These are phyloP conservation scores for Trichosanthes cucumerina DNA, from an alignment of 306 rosid species.

Conservation along the genomic window DNA sequence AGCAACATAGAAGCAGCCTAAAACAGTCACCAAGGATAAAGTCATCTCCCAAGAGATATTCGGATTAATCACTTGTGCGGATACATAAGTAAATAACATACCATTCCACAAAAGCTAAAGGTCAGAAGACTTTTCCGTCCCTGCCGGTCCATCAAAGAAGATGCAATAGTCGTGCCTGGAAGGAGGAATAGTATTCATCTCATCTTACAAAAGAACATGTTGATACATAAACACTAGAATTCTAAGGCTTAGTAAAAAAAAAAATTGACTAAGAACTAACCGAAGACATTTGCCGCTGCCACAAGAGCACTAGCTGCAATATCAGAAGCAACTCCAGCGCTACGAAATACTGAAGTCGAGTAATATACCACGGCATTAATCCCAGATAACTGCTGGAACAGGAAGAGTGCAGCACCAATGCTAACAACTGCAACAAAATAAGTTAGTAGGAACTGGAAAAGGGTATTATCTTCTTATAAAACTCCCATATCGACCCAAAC, in stretches of 20 bases:
- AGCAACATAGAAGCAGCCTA: slow-evolving; percentile 97
- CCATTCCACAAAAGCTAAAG: slow-evolving; percentile 90
- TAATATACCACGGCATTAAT: slow-evolving; percentile 92
- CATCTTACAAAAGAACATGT: neutral
- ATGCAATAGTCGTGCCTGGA: slow-evolving; percentile 75
- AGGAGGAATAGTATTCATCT: slow-evolving; percentile 16
- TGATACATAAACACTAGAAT: neutral
- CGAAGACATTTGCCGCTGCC: slow-evolving; percentile 89
- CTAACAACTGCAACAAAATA: slow-evolving; percentile 64
- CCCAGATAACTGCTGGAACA: slow-evolving; percentile 93
- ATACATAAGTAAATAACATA: slow-evolving; percentile 10
- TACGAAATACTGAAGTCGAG: slow-evolving; percentile 86
- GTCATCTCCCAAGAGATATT: neutral
- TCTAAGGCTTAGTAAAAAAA: neutral
- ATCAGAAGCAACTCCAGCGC: slow-evolving; percentile 89
- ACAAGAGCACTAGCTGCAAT: slow-evolving; percentile 97
- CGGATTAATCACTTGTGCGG: neutral
- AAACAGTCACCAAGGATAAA: neutral
- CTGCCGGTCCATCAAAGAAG: slow-evolving; percentile 82
- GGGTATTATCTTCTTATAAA: neutral
- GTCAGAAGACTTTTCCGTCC: slow-evolving; percentile 87
- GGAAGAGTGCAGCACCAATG: slow-evolving; percentile 76
- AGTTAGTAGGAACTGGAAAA: neutral
- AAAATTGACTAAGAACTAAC: slow-evolving; percentile 31
- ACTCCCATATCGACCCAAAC: neutral